These are phyloP conservation scores for Isoetes taiwanensis DNA, from an alignment of 75 land plant species.

Conservation along the genomic window DNA sequence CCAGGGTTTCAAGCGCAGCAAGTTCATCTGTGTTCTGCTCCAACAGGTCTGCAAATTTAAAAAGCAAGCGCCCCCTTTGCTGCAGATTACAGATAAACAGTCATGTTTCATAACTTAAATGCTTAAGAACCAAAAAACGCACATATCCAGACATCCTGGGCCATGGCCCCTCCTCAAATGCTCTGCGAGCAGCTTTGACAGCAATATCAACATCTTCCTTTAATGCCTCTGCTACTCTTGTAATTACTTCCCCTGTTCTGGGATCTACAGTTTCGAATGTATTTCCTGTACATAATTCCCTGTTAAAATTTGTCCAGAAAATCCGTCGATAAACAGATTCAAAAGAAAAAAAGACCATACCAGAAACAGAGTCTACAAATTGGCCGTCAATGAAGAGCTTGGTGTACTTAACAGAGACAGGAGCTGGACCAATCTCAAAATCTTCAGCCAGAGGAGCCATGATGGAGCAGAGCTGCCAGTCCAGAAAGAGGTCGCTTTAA, in stretches of 20 bases:
- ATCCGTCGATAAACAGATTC: not conserved
- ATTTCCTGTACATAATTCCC: constrained; percentile 31
- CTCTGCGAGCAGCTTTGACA: constrained; percentile 64
- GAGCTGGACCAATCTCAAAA: too few species aligned
- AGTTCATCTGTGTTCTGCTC: constrained; percentile 57
- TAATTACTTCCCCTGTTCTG: constrained; percentile 47
- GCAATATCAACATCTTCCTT: constrained; percentile 55
- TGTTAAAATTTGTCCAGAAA: not conserved
- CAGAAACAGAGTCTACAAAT: constrained; percentile 65
- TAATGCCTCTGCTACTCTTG: constrained; percentile 42
- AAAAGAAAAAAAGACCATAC: constrained; percentile 5
- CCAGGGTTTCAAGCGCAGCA: constrained; percentile 51
- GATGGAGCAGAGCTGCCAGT: too few species aligned
- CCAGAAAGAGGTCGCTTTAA: too few species aligned
- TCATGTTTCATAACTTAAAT: not conserved
- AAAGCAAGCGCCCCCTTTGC: constrained; percentile 50
- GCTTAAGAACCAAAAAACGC: constrained; percentile 7
- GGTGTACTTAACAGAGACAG: constrained; percentile 53
- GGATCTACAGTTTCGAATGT: constrained; percentile 61
- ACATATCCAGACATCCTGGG: constrained; percentile 73
- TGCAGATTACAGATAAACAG: constrained; percentile 4
- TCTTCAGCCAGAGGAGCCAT: too few species aligned
- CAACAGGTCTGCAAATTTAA: constrained; percentile 57
- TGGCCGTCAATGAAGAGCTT: constrained; percentile 61
- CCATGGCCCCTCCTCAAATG: constrained; percentile 80